Evolutionary conservation across 805 yeast species (phyloP), one percentile per base, ranked within the genome.

Genomic region (Debaryomyces maramus): DNA sequence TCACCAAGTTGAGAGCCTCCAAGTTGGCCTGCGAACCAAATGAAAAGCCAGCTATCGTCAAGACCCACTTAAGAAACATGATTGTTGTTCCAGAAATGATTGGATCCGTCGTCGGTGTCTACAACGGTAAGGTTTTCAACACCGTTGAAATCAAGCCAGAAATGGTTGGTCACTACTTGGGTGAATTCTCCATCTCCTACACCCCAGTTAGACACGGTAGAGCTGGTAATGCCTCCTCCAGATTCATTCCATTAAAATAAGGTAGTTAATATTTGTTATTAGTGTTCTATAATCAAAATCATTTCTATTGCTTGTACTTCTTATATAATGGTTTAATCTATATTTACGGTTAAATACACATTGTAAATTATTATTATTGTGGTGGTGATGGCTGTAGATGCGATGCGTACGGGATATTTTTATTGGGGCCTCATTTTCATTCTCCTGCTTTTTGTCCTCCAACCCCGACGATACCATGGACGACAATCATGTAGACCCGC

Each of bases 151-250:
- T 93, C 78, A 89, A 80, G 76, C 97, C 99, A 68, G 99, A 93
- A 82, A 93, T 93, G 99, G 90, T 91, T 72, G 98, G 99, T 73
- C 97, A 91, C 86, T 93, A 93, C 95, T 87, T 93, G 67, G 99
- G 97, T 80, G 99, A 93, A 82, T 93, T 93, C 88, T 91, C 99
- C 67, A 93, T 93, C 78, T 81, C 99, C 65, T 93, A 93, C 83
- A 87, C 96, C 75, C 99, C 99, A 72, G 97, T 91, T 73, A 88
- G 95, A 83, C 99, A 95, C 83, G 97, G 97, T 85, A 85, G 93
- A 81, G 90, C 95, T 65, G 95, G 90, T 83, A 77, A 78, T 78
- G 85, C 75, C 75, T 85, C 74, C 67, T 76, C 73, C 73, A 75
- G 86, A 74, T 84, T 84, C 83, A 81, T 82, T 67, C 89, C 90